Evolutionary conservation across 768 basidiomycete genomes (phyloP), one percentile per base, ranked within the genome.

Genomic region (Mycena maculata): DNA sequence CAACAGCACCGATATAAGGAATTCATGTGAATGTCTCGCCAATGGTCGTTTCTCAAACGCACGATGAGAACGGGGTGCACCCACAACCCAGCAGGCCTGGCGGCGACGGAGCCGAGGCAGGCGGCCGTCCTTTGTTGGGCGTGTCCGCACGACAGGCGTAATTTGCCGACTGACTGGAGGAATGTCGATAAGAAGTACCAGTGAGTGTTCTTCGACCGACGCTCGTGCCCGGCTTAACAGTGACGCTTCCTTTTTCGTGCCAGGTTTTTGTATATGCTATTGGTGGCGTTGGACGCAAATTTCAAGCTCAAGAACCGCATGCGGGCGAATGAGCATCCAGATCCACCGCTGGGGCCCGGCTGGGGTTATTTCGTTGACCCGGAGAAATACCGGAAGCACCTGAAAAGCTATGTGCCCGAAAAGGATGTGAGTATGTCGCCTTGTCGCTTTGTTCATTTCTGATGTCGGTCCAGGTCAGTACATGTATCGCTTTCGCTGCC

Each of bases 71-170:
- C 59, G 2, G 65, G 65, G 2, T n/a, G 59, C 18, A 47, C 36
- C 18, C 59, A 61, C 30, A 59, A 53, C 22, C 23, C 28, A 10
- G 59, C 59, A 13, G 23, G 50, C 3, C 18, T 15, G n/a, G n/a
- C 18, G 18, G 47, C 7, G 11, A 67, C 65, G 9, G 27, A 16
- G 22, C 12, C 5, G 15, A 41, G 65, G 23, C 33, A 44, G 28
- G 18, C 39, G 9, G 65, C 65, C 9, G 45, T 67, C 7, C 22
- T 5, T 5, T 67, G 65, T 30, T 67, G 65, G 65, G 65, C 65
- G 18, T 67, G 65, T 36, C 65, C 65, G 9, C 65, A 54, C 6
- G 56, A 44, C 27, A 47, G 57, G 8, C 16, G 16, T 4, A 63
- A 63, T 45, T 33, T 63, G 28, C 61, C 61, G n/a, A 25, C 39